Evolutionary conservation across 179 eudicot species (phyloP).

Genomic region (Silene vulgaris): DNA sequence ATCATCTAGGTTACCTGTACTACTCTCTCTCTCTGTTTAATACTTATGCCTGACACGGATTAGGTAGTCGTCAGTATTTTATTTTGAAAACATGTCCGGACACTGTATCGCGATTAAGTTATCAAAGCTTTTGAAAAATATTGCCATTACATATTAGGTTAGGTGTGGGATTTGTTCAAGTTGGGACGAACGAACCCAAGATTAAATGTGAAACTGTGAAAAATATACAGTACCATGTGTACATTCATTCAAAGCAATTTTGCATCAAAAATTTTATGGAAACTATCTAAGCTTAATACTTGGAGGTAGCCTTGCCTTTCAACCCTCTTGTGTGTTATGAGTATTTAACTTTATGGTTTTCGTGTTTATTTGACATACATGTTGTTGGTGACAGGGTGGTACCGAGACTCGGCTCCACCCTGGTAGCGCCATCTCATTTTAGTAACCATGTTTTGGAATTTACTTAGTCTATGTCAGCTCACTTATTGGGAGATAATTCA

Average conservation of each 20-base stretch:
- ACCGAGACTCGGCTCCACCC: no score
- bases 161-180: no score
- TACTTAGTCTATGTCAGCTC: background rate
- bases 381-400: background rate
- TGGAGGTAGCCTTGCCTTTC: background rate
- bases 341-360: background rate
- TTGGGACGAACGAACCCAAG: no score
- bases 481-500: background rate
- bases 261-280: no score
- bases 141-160: no score
- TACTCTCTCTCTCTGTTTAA: background rate
- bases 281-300: background rate
- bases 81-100: no score
- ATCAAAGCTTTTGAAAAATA: no score
- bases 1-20: background rate
- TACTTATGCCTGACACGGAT: background rate
- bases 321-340: background rate
- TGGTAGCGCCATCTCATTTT: no score
- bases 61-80: background rate
- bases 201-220: no score
- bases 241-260: no score
- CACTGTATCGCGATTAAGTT: no score
- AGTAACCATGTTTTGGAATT: background rate
- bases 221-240: no score
- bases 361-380: background rate